Base-by-base conservation (phyloP, 1,139 yeast species). In the Wickerhamomyces sp. region DNA sequence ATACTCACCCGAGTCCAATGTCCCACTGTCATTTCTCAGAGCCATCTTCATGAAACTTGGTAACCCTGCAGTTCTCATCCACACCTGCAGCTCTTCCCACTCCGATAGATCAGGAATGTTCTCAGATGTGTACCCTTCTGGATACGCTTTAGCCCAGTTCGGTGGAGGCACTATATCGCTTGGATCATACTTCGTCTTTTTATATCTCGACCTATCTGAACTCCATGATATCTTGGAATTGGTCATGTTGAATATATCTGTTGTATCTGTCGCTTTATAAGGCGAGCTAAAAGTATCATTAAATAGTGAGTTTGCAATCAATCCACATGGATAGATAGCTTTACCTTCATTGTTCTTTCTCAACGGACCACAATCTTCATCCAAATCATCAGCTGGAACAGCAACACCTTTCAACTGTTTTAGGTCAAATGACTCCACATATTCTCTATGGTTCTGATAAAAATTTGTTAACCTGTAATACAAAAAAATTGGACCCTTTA, bases 51-150 rank as follows among this genome's bases (percentile, higher is more conserved):
- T 74, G 56, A 81, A 81, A 10, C 74, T 68, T 20, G 90, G 83
- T 44, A 84, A 67, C 0, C 88, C 90, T 1, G 92, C 88, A 1
- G 92, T 83, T 51, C 89, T 71, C 94, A 84, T 84, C 94, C 94
- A 84, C 55, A 83, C 84, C 60, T 82, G 88, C 36, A 74, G 66
- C 31, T 68, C 64, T 48, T 74, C 76, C 76, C 83, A 75, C 9
- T 64, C 61, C 2, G 78, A 68, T 31, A 84, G 56, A 51, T 78
- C 76, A 2, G 86, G 87, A 42, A 84, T 54, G 56, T 82, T 83
- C 4, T 72, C 69, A 26, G 68, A 75, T 22, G 79, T 82, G 59
- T 84, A 84, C 1, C 92, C 92, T 42, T 82, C 59, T 1, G 94
- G 94, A 54, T 63, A 84, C 57, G 48, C 65, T 48, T 73, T 72